phyloP scores from a whole-genome alignment of 148 eudicot species.

The Rhododendron mucronatum region DNA sequence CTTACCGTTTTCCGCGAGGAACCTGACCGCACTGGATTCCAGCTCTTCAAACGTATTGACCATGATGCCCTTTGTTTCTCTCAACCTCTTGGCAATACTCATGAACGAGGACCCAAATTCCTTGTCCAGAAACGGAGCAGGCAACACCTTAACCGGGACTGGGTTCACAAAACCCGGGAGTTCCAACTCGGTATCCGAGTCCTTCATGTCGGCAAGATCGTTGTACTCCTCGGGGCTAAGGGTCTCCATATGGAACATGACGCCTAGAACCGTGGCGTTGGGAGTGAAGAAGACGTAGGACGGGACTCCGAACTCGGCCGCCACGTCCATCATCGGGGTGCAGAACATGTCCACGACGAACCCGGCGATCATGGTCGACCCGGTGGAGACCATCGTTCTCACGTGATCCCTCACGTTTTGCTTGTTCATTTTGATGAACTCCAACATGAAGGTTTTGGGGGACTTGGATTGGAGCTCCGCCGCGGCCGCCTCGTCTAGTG shows the following conservation, averaged over 20 bases:
- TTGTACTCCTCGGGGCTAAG: slow-evolving; percentile 11
- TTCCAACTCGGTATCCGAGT: slow-evolving; percentile 6
- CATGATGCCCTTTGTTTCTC: slow-evolving; percentile 28
- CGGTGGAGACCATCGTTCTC: not conserved
- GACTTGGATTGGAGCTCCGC: not conserved
- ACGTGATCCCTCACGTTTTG: slow-evolving; percentile 15
- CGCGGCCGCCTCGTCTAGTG: not conserved
- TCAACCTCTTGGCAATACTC: not conserved
- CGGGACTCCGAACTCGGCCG: slow-evolving; percentile 24
- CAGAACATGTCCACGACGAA: slow-evolving; percentile 36
- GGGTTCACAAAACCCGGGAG: slow-evolving; percentile 28
- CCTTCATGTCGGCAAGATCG: slow-evolving; percentile 10
- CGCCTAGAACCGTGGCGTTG: slow-evolving; percentile 17
- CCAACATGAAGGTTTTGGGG: not conserved
- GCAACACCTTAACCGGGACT: slow-evolving; percentile 23
- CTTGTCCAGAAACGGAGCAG: slow-evolving; percentile 10
- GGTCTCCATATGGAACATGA: slow-evolving; percentile 19
- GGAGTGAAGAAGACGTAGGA: slow-evolving; percentile 35
- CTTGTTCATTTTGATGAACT: slow-evolving; percentile 12
- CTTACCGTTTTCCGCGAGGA: not conserved
- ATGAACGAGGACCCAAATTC: not conserved
- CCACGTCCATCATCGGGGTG: slow-evolving; percentile 32
- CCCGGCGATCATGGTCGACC: slow-evolving; percentile 13
- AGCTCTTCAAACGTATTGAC: slow-evolving; percentile 34
- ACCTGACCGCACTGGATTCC: slow-evolving; percentile 9